Base-by-base conservation (phyloP, 345 rosid species). In the Bruguiera parviflora region DNA sequence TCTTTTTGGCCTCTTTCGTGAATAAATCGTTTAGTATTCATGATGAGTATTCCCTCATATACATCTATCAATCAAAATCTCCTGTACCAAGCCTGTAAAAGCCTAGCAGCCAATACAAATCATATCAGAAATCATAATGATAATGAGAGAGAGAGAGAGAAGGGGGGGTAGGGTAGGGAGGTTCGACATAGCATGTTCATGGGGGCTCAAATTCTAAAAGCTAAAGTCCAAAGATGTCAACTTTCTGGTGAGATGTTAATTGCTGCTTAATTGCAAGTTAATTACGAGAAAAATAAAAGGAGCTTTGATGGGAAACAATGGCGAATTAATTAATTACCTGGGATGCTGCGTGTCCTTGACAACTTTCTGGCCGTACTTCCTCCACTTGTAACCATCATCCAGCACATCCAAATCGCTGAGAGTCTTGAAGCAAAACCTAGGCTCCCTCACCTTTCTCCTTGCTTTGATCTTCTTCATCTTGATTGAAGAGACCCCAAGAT, bases 291-390 rank as follows among this genome's bases (percentile, higher is more conserved):
- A 29, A 11, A 61, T 59, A 47, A 71, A 25, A 49, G 37, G 53
- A 39, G 25, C 43, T 31, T 24, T 28, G 43, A 31, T 61, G 28
- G 2, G 53, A 73, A 43, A 43, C 49, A 43, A 43, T 13, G 49
- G 49, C 15, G 5, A 43, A 13, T 43, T 43, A 43, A 25, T 55
- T 22, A 25, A 31, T 58, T 62, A 94, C 99, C 99, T 95, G 80
- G 99, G 99, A 81, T 95, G 98, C 77, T 84, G 93, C 16, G 99
- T 95, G 87, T 95, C 92, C 84, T 95, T 95, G 25, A 90, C 99
- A 66, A 95, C 99, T 79, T 95, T 95, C 89, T 95, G 99, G 67
- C 99, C 99, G 76, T 95, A 95, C 80, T 95, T 95, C 63, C 99
- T 83, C 99, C 99, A 95, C 75, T 93, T 84, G 75, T 95, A 95